Base-by-base conservation (phyloP, 441 rosid species). In the Gossypium schwendimanii region DNA sequence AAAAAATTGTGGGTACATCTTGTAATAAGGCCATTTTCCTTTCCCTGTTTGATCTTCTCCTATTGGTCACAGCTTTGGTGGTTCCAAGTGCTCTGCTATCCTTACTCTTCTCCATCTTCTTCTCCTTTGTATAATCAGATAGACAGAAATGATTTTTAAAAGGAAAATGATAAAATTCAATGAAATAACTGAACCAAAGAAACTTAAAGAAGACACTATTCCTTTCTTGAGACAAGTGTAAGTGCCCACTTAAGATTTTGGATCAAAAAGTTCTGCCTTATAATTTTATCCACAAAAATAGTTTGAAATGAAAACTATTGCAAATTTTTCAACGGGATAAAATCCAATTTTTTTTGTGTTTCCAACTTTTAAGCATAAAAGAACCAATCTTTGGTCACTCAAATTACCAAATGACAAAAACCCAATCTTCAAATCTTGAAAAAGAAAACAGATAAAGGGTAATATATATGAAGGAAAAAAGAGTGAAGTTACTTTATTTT, bases 21-120 rank as follows among this genome's bases (percentile, higher is more conserved):
- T 91, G 88, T 24, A 86, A 82, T 59, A 94, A 85, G 60, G 92
- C 93, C 83, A 82, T 79, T 80, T 87, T 91, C 85, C 75, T 90
- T 81, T 92, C 97, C 82, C 74, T 81, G 78, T 88, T 90, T 71
- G 83, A 79, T 78, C 88, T 72, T 17, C 93, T 91, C 5, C 88
- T 74, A 77, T 84, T 86, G 70, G 73, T 69, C 72, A 77, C 64
- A 68, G 87, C 73, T 80, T 88, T 94, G 55, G 80, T 84, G 31
- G 85, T 72, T 53, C 33, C 86, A 39, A 45, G 12, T 61, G 28
- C 73, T 75, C 77, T 85, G 76, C 82, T 81, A 54, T 84, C 81
- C 64, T 41, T 70, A 67, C 59, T 78, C 79, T 81, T 81, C 79
- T 81, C 86, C 94, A 86, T 84, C 76, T 73, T 79, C 77, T 72